Base-by-base conservation (phyloP, 2,329 filamentous ascomycete species). In the Parafenestella ontariensis region DNA sequence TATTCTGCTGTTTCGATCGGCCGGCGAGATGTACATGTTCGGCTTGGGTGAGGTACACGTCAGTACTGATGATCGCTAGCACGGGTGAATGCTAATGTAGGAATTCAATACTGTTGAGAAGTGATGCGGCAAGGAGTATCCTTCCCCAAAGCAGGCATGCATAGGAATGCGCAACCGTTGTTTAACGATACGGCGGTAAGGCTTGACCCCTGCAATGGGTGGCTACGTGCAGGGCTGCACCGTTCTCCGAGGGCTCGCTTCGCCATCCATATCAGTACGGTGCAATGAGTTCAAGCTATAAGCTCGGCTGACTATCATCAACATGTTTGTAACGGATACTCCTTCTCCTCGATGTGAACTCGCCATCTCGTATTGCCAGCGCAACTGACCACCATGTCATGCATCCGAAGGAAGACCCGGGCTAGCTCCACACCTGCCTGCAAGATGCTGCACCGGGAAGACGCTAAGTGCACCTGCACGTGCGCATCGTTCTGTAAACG, bases 361-460 rank as follows among this genome's bases (percentile, higher is more conserved):
- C 15, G 13, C 36, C 7, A 24, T n/a, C 28, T 46, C 43, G 29
- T 46, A 21, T 13, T 17, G 18, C n/a, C 23, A 23, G 28, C 18
- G 43, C 18, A 34, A 37, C 21, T 13, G 20, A 15, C 21, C 37
- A 36, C 33, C 18, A 10, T 13, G n/a, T n/a, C n/a, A 9, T 28
- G 3, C 13, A 15, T 21, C 23, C 21, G 17, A 20, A 29, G n/a
- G 9, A 34, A 20, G 31, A n/a, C 31, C 10, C 36, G 44, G 37
- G 29, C 46, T 34, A 52, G 49, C 46, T 47, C 41, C 40, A n/a
- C 46, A 40, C 43, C 29, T 53, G 43, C 24, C 46, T 59, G 55
- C 49, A 46, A 40, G 48, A 55, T 37, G 48, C 56, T 55, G 46
- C 53, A 46, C 43, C 24, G 46, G 29, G n/a, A 29, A 26, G 40